phyloP scores from a whole-genome alignment of 2,329 filamentous ascomycete species.

The Xylariaceae sp. region DNA sequence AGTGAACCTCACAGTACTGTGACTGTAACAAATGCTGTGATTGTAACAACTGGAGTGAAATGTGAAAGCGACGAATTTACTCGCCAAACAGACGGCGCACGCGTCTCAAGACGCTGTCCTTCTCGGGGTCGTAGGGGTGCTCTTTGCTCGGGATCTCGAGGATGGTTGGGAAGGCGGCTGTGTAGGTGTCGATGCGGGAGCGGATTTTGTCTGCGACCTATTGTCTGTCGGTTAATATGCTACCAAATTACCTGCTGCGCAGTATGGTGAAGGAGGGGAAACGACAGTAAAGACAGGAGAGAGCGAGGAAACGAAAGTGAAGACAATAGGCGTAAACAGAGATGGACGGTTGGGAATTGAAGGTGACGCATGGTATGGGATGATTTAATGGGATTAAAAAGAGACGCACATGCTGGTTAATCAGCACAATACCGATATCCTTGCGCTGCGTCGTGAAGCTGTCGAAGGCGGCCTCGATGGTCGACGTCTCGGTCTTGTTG shows the following conservation, averaged over 20 bases:
- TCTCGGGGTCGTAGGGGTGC: constrained; percentile 97
- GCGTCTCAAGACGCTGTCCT: constrained; percentile 91
- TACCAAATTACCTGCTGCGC: too few species aligned
- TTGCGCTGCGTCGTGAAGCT: constrained; percentile 84
- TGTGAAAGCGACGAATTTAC: constrained; percentile 37
- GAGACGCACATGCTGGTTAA: constrained; percentile 85
- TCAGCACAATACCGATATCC: constrained; percentile 92
- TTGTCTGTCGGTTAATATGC: too few species aligned
- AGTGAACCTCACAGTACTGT: too few species aligned
- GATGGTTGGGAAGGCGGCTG: constrained; percentile 90
- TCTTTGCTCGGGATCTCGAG: constrained; percentile 98
- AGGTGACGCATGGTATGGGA: too few species aligned
- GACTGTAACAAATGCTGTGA: too few species aligned
- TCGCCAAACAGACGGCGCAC: constrained; percentile 66
- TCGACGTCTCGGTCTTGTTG: constrained; percentile 78
- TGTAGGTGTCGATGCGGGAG: constrained; percentile 83
- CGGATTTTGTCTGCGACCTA: constrained; percentile 88
- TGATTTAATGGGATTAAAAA: too few species aligned
- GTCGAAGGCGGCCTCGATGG: constrained; percentile 88
- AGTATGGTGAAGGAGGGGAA: constrained; percentile 34
- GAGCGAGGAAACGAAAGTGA: too few species aligned
- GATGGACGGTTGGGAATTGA: too few species aligned
- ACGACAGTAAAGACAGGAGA: not conserved
- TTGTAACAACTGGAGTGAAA: too few species aligned
- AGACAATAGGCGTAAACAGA: too few species aligned